These are phyloP conservation scores for Acrocalymma vagum DNA, from an alignment of 2,329 filamentous ascomycete genomes.

Conservation along the genomic window DNA sequence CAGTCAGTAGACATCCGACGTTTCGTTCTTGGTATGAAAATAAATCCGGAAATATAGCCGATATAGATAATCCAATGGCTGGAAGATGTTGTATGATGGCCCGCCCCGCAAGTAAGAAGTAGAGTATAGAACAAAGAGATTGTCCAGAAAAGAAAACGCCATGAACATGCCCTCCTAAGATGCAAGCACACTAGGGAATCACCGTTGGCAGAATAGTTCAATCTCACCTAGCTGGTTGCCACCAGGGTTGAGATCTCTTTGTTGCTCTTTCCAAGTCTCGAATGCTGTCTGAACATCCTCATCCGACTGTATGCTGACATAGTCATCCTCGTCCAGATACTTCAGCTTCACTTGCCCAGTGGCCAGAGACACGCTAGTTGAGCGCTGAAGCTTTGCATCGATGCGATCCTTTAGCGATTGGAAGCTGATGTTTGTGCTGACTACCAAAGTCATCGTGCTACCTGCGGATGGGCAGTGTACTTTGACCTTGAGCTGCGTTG, in stretches of 20 bases:
- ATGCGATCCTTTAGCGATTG: constrained; percentile 94
- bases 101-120: too few species aligned
- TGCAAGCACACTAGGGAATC: constrained; percentile 9
- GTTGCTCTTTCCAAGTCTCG: constrained; percentile 87
- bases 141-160: too few species aligned
- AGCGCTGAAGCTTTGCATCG: constrained; percentile 90
- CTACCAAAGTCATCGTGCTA: constrained; percentile 94
- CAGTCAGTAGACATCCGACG: too few species aligned
- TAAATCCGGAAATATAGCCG: too few species aligned
- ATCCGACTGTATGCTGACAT: constrained; percentile 91
- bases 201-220: constrained; percentile 61
- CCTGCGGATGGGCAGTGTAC: constrained; percentile 82
- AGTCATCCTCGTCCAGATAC: constrained; percentile 93
- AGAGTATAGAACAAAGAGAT: too few species aligned
- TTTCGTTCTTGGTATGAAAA: too few species aligned
- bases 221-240: constrained; percentile 83
- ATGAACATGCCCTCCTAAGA: too few species aligned
- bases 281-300: constrained; percentile 97
- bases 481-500: constrained; percentile 91
- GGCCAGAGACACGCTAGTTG: constrained; percentile 84
- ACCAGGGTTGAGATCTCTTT: constrained; percentile 66
- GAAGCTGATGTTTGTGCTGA: constrained; percentile 93
- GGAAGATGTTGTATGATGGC: too few species aligned
- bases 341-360: constrained; percentile 85
- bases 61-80: too few species aligned